These are phyloP conservation scores for Sporothrix mexicana DNA, from an alignment of 2,329 filamentous ascomycete species.

Conservation along the genomic window DNA sequence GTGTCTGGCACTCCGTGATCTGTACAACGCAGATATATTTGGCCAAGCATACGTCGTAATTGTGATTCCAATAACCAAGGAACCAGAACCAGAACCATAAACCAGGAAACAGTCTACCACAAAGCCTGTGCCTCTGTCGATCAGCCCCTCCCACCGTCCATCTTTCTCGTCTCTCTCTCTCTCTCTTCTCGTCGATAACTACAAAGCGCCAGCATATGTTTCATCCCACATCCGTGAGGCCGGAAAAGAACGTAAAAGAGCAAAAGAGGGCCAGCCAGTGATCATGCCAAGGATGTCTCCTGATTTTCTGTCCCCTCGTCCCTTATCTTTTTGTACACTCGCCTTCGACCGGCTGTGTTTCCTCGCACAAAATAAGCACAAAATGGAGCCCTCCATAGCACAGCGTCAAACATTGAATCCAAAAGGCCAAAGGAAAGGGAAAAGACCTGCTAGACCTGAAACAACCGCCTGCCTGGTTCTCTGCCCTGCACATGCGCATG, in stretches of 20 bases:
- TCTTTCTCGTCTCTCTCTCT: not conserved
- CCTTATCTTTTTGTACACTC: not conserved
- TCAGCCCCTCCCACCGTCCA: not conserved
- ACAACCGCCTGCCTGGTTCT: not conserved
- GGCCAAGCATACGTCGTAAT: not conserved
- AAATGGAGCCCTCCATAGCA: not conserved
- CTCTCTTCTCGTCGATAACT: not conserved
- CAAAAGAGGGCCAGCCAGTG: not conserved
- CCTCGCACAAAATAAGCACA: not conserved
- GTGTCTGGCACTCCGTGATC: not conserved
- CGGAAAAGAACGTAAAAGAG: not conserved
- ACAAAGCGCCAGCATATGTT: not conserved
- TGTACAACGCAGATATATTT: not conserved
- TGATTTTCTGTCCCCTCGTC: not conserved
- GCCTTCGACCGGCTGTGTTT: not conserved
- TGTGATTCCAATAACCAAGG: conserved; percentile 1
- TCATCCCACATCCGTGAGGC: conserved; percentile 7
- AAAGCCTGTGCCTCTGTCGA: conserved; percentile 9
- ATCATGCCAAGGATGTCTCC: not conserved
- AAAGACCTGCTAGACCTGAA: not conserved
- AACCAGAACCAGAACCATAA: not conserved
- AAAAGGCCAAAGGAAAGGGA: not conserved
- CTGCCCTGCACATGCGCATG: not conserved
- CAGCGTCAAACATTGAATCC: conserved; percentile 1
- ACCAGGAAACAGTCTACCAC: not conserved